Evolutionary conservation across 306 rosid species (phyloP).

Genomic region (Inga laurina): DNA sequence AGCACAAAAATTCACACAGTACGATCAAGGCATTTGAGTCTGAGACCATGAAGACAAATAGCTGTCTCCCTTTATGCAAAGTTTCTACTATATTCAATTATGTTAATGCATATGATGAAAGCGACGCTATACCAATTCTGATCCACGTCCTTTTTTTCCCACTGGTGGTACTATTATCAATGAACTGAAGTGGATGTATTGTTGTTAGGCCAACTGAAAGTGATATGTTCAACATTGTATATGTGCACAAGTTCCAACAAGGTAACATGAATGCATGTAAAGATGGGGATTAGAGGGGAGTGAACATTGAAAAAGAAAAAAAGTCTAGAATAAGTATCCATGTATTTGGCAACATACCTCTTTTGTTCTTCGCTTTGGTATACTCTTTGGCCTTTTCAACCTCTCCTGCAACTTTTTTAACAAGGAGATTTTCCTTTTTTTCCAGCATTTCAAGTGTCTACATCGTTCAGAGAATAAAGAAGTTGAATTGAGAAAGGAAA

Average conservation of each 20-base stretch:
- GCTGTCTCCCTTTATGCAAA: neutral
- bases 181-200: neutral
- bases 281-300: neutral
- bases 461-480: constrained; percentile 31
- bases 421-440: constrained; percentile 90
- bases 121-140: neutral
- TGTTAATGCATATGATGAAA: neutral
- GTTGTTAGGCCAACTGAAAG: neutral
- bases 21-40: neutral
- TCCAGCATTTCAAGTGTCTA: constrained; percentile 99
- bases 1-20: constrained; percentile 1
- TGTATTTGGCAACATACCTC: constrained; percentile 57
- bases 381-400: constrained; percentile 93
- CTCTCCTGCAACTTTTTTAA: constrained; percentile 76
- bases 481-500: constrained; percentile 25
- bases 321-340: constrained; percentile 16
- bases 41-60: neutral
- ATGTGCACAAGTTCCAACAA: constrained; percentile 7
- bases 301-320: neutral
- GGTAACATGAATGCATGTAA: neutral
- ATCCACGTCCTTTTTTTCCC: neutral
- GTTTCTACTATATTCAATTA: neutral
- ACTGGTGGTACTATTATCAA: neutral
- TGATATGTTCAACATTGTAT: constrained; percentile 15
- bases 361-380: constrained; percentile 84